phyloP scores from a whole-genome alignment of 768 basidiomycete genomes.

The Termitomyces sp. region DNA sequence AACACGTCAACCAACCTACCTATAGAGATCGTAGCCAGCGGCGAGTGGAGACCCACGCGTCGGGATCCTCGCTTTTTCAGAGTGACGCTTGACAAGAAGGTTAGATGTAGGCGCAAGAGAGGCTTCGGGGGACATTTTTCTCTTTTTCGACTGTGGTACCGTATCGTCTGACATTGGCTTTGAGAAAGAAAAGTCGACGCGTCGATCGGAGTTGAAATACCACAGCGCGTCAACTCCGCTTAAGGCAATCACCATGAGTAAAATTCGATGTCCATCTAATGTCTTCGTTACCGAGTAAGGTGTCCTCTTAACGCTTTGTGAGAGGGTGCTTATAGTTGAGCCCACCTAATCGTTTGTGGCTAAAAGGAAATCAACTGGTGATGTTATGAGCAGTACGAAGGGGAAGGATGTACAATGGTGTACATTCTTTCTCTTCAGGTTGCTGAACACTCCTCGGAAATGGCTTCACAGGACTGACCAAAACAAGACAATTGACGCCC shows the following conservation, averaged over 20 bases:
- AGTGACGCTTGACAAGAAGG: slow-evolving; percentile 83
- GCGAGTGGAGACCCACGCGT: slow-evolving; percentile 83
- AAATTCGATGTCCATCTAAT: too few species aligned
- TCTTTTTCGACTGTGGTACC: slow-evolving; percentile 52
- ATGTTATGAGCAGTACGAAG: too few species aligned
- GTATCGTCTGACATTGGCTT: slow-evolving; percentile 24
- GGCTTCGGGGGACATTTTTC: slow-evolving; percentile 46
- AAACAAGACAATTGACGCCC: too few species aligned
- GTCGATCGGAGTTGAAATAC: slow-evolving; percentile 31
- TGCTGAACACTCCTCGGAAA: too few species aligned
- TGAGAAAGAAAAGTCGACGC: slow-evolving; percentile 22
- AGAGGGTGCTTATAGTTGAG: too few species aligned
- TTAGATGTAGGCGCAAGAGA: slow-evolving; percentile 32
- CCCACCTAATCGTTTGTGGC: too few species aligned
- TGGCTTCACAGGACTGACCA: background rate
- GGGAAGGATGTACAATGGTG: too few species aligned
- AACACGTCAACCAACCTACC: slow-evolving; percentile 38
- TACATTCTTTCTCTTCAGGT: too few species aligned
- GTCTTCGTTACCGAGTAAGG: too few species aligned
- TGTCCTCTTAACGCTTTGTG: too few species aligned
- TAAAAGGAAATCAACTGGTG: too few species aligned
- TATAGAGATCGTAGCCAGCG: slow-evolving; percentile 95
- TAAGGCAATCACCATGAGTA: too few species aligned
- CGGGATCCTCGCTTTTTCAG: slow-evolving; percentile 78
- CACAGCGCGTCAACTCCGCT: slow-evolving; percentile 31